Evolutionary conservation across 495 filamentous ascomycete species (phyloP), one percentile per base, ranked within the genome.

Genomic region (Emericellopsis terricola): DNA sequence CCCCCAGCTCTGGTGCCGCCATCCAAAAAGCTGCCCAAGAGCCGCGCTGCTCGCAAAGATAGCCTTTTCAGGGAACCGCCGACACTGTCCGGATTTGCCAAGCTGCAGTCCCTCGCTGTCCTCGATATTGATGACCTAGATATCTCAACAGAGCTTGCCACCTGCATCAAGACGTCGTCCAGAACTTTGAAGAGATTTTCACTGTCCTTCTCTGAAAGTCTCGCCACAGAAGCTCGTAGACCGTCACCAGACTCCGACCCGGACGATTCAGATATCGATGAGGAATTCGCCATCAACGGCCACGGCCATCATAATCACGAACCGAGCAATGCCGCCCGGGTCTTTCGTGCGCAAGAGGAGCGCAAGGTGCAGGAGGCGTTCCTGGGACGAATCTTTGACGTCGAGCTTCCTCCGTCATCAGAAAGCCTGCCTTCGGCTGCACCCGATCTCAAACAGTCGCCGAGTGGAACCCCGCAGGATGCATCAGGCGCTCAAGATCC

Each of bases 81-180:
- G 1, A 71, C 65, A 0, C 42, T 74, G 8, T 67, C 67, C 3
- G 68, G 64, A 1, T 77, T 77, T 46, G 62, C 51, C 27, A 52
- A 59, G 27, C 56, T 77, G 13, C 62, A 60, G 39, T 64, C 41
- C 19, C 51, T 77, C 18, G 45, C 59, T 8, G 55, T 76, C 1
- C 50, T 75, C 30, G 68, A 73, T 33, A 67, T 77, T 4, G 67
- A 73, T 16, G 56, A 40, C 10, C 53, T 72, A 8, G 70, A 73
- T 15, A 56, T 68, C 21, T 39, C 73, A 4, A 38, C 51, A 2
- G 71, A 76, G 49, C 50, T 77, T 33, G 55, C 62, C 19, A 31
- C 48, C 2, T 75, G 68, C 37, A 49, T 77, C 15, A 46, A 49
- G 23, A 60, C 61, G 38, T 71, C 56, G 9, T 58, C 60, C 0